Base-by-base conservation (phyloP, 1,139 yeast genomes). In the Pneumocystis canis region DNA sequence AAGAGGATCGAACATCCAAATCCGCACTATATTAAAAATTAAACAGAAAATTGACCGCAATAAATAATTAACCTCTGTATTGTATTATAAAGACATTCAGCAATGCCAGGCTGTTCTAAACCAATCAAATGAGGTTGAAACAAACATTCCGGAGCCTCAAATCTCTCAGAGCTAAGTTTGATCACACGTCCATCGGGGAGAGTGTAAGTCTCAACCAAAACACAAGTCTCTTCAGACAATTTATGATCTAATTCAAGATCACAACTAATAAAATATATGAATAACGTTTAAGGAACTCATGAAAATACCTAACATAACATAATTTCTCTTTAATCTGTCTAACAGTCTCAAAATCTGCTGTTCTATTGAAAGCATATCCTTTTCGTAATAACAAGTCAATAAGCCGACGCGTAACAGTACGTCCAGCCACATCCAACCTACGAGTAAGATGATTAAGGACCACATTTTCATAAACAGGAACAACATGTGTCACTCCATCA, bases 41-140 rank as follows among this genome's bases (percentile, higher is more conserved):
- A 47, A 47, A 20, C 11, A 47, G 7, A 28, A 47, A 47, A 28
- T 11, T 37, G 14, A 9, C 3, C 7, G 16, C 20, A 47, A n/a
- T 3, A 11, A 11, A 47, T 25, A 47, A 47, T 20, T 47, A 25
- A 47, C 54, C 54, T 57, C 30, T 57, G 59, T 68, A 92, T 85
- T 2, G 96, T 89, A 74, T 89, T 88, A 78, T 89, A 92, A 67
- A 92, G 79, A 54, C 86, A 79, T 75, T 92, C 98, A 63, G 97
- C 97, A 66, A 92, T 84, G 70, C 98, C 98, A 1, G 96, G 96
- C 73, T 89, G 97, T 77, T 92, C 98, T 65, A 88, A 89, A 74
- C 90, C 98, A n/a, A 92, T 97, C 70, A 92, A 80, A 70, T 85
- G 84, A 63, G 98, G 98, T 77, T 94, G 98, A 82, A 92, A 92